phyloP scores from a whole-genome alignment of 1,139 yeast species.

The Diutina pseudorugosa region DNA sequence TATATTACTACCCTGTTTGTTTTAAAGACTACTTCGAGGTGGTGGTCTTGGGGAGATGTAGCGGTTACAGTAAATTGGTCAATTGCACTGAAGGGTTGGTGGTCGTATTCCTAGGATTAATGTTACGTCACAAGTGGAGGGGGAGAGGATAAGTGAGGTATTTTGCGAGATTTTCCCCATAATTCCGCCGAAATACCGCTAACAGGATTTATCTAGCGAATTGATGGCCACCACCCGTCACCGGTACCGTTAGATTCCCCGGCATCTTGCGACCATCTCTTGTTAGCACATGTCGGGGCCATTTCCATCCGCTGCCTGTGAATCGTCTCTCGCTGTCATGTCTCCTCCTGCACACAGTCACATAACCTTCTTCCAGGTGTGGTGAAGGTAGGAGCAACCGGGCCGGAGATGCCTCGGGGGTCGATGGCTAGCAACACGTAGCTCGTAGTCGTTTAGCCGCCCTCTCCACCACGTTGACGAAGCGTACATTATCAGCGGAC shows the following conservation, averaged over 20 bases:
- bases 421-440: no score
- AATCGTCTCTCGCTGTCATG: not conserved
- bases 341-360: not conserved
- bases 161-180: not conserved
- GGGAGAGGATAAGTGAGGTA: not conserved
- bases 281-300: not conserved
- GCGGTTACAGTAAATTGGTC: no score
- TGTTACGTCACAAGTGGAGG: not conserved
- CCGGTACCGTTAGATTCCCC: not conserved
- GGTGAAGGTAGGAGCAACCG: no score
- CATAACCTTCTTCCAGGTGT: not conserved
- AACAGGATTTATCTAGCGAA: not conserved
- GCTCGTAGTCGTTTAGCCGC: no score
- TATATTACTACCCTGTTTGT: no score
- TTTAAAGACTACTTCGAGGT: no score
- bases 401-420: no score
- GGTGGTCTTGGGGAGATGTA: no score
- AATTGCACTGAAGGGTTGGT: no score
- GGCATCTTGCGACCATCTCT: not conserved
- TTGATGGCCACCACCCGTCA: not conserved
- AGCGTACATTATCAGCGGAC: no score
- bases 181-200: not conserved
- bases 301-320: not conserved
- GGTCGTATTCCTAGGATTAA: no score
- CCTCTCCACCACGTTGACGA: no score